Base-by-base conservation (phyloP, 192 early-diverging fungal genomes). In the Phlyctochytrium bullatum region DNA sequence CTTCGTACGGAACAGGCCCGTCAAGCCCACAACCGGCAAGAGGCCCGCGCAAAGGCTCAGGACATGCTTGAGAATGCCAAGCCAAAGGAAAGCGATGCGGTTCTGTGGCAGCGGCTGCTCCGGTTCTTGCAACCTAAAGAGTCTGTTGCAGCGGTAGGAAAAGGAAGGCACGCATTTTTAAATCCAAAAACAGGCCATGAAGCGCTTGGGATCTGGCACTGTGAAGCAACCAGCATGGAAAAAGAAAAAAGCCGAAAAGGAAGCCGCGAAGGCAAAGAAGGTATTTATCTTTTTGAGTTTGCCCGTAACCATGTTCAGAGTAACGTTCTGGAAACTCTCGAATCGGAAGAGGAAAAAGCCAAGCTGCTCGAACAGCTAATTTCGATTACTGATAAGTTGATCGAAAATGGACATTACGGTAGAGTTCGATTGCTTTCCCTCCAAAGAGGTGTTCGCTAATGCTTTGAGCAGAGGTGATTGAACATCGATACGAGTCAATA, bases 401-500 rank as follows among this genome's bases (percentile, higher is more conserved):
- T 83, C 62, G 33, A 61, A 14, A 31, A 78, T 17, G 78, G 78
- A 17, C 68, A 62, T 23, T 72, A 77, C 57, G 75, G 80, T 82
- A 35, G n/a, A n/a, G n/a, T 31, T 56, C 61, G 35, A 23, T 25
- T 34, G 0, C 6, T n/a, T 32, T 23, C 31, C n/a, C 24, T 14
- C 20, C 23, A 17, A 32, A 31, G 25, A 67, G 52, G 25, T 24
- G 17, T 40, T 59, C 59, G 23, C 47, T n/a, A 33, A 33, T 47
- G 17, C n/a, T 3, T n/a, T 28, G 34, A 27, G 23, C 61, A 83
- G 78, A 79, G 27, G 75, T 74, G 2, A 77, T 83, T 59, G 73
- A 77, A 34, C 56, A 71, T 34, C 74, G 64, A 0, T 83, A 82
- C 53, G 82, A 83, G 52, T 76, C 80, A 36, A 74, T 83, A 20